Conservation (phyloP, 2,329 filamentous ascomycete species). For the Nemania abortiva region DNA sequence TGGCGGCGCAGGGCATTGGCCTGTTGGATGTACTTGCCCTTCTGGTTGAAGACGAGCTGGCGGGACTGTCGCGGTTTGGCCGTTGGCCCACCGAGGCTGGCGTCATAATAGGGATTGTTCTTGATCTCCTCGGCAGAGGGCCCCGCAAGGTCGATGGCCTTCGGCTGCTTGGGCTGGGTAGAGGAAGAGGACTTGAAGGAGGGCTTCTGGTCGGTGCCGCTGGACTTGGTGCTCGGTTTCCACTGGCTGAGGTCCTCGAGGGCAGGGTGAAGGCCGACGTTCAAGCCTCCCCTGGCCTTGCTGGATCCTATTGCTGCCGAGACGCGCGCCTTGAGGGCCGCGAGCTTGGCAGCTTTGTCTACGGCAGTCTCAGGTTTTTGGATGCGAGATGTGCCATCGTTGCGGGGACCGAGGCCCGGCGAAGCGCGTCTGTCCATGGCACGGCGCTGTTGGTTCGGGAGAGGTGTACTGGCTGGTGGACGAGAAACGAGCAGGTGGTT, state of each 20-base stretch:
- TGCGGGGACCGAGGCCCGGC: conserved; percentile 66
- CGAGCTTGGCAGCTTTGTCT: conserved; percentile 76
- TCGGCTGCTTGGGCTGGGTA: conserved; percentile 52
- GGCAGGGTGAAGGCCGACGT: conserved; percentile 76
- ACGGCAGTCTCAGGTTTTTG: conserved; percentile 69
- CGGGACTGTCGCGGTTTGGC: conserved; percentile 76
- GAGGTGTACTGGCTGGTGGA: not conserved
- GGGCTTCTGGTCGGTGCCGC: conserved; percentile 59
- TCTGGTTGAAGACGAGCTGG: conserved; percentile 89
- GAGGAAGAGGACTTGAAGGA: conserved; percentile 30
- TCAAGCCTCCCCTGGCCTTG: conserved; percentile 64
- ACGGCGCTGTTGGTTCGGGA: not conserved
- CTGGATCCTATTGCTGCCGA: conserved; percentile 76
- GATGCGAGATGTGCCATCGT: conserved; percentile 66
- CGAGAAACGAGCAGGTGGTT: not conserved
- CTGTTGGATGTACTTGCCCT: conserved; percentile 97
- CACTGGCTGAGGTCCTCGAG: conserved; percentile 61
- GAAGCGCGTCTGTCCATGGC: conserved; percentile 66
- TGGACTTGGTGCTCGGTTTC: conserved; percentile 45
- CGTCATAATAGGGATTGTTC: conserved; percentile 85
- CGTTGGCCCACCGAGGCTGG: conserved; percentile 71
- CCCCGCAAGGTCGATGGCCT: conserved; percentile 49
- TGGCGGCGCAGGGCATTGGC: conserved; percentile 89
- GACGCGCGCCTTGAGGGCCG: conserved; percentile 82
- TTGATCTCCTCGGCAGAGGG: conserved; percentile 52